A percentile compares a stretch with the other conserved stretches of the same genome.
Conservation (phyloP, 73 alveolate species). For the Paramecium primaurelia region DNA sequence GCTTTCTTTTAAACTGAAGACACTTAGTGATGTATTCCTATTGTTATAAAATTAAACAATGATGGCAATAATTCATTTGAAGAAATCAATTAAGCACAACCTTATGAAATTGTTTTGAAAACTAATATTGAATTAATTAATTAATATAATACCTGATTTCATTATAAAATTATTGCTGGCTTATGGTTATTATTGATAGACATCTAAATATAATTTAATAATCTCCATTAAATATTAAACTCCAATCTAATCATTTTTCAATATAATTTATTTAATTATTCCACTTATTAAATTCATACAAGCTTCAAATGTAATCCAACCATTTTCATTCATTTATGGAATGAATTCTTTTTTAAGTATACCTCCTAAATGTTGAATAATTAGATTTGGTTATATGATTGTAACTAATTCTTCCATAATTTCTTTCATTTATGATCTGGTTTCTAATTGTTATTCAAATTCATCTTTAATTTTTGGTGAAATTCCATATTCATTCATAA, state of each 20-base stretch:
- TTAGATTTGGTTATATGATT: not conserved
- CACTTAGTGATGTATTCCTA: not conserved
- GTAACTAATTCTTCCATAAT: conserved; percentile 9
- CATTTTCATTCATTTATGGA: not conserved
- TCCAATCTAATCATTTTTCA: not conserved
- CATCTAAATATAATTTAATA: not conserved
- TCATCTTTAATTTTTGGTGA: not conserved
- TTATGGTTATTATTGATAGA: not conserved
- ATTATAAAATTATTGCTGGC: not conserved
- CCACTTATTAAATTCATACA: conserved; percentile 6
- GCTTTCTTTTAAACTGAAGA: not conserved
- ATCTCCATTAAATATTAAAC: not conserved
- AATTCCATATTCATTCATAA: not conserved
- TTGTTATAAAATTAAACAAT: conserved; percentile 1
- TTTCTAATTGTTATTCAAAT: not conserved
- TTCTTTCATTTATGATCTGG: not conserved
- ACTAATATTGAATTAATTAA: not conserved
- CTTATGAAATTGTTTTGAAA: not conserved
- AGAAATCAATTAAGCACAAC: conserved; percentile 1
- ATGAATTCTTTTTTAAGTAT: not conserved
- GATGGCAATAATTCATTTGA: not conserved
- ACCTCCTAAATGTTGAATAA: not conserved
- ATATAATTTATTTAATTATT: not conserved
- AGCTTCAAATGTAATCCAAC: conserved; percentile 16
- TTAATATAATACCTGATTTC: not conserved